Conservation (phyloP, 495 filamentous ascomycete genomes). For the Aspergillus nidulans region DNA sequence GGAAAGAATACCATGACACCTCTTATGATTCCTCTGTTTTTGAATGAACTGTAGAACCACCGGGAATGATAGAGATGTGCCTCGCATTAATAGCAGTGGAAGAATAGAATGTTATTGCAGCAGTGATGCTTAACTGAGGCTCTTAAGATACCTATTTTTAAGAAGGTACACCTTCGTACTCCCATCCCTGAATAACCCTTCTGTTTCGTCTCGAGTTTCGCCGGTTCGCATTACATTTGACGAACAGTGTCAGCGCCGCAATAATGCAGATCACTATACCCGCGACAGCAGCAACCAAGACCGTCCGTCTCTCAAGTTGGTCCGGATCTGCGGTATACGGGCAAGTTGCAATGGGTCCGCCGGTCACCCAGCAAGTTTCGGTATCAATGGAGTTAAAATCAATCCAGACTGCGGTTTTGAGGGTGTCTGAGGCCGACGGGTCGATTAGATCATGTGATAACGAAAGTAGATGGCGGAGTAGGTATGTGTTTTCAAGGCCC, state of each 20-base stretch:
- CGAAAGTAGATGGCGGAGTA: slow-evolving; percentile 34
- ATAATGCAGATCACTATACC: slow-evolving; percentile 56
- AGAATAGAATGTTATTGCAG: no score
- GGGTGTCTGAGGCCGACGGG: slow-evolving; percentile 20
- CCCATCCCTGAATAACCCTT: slow-evolving; percentile 53
- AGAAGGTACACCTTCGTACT: slow-evolving; percentile 65
- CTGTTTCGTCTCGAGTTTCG: slow-evolving; percentile 46
- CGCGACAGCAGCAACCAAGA: slow-evolving; percentile 58
- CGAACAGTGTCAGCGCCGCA: slow-evolving; percentile 55
- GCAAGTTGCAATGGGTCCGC: slow-evolving; percentile 47
- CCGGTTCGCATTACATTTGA: slow-evolving; percentile 60
- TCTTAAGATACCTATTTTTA: slow-evolving; percentile 15
- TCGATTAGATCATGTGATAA: slow-evolving; percentile 22
- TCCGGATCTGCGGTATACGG: slow-evolving; percentile 45
- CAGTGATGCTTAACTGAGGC: no score
- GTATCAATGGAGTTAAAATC: slow-evolving; percentile 56
- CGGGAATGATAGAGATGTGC: neutral
- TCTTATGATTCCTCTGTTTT: neutral
- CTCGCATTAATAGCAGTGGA: no score
- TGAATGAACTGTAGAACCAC: no score
- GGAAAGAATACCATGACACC: neutral
- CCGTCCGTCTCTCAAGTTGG: slow-evolving; percentile 35
- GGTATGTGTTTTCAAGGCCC: slow-evolving; percentile 57
- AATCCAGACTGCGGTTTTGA: slow-evolving; percentile 43
- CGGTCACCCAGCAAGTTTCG: slow-evolving; percentile 54